Conservation (phyloP, 352 stramenopile genomes). For the Discostella stelligera region DNA sequence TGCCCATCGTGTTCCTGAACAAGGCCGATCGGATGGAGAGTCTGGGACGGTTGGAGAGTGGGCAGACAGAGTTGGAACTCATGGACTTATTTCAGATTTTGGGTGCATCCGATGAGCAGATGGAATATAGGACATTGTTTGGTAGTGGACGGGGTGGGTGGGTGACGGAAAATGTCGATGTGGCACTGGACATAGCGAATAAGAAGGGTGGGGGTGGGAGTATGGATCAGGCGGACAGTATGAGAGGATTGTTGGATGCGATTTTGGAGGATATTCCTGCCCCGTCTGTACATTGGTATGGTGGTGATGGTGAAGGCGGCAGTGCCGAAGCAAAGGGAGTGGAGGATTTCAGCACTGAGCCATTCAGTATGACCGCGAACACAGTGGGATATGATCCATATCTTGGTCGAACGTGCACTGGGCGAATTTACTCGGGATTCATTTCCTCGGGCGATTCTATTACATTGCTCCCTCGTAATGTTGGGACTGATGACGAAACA, state of each 20-base stretch:
- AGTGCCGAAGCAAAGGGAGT: constrained; percentile 15
- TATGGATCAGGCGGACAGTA: constrained; percentile 57
- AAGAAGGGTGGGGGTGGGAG: constrained; percentile 36
- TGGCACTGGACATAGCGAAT: constrained; percentile 59
- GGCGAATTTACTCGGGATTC: constrained; percentile 89
- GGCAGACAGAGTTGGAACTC: constrained; percentile 95
- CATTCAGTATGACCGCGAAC: constrained; percentile 92
- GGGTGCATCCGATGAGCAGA: constrained; percentile 90
- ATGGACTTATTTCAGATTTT: constrained; percentile 96
- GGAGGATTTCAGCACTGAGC: constrained; percentile 62
- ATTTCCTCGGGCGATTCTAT: constrained; percentile 89
- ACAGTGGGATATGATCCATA: constrained; percentile 91
- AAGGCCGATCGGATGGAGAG: constrained; percentile 94
- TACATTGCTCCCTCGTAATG: constrained; percentile 87
- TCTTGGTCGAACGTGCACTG: constrained; percentile 91
- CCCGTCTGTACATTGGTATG: constrained; percentile 76
- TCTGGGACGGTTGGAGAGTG: constrained; percentile 77
- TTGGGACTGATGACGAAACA: constrained; percentile 73
- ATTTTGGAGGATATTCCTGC: constrained; percentile 91
- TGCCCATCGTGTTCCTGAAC: constrained; percentile 96
- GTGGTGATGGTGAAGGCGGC: neutral
- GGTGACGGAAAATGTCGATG: constrained; percentile 88
- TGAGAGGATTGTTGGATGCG: constrained; percentile 90
- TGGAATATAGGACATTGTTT: constrained; percentile 96
- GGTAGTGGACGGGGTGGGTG: constrained; percentile 94